These are phyloP conservation scores for Exophiala lecanii-corni DNA, from an alignment of 2,329 filamentous ascomycete species.

Conservation along the genomic window DNA sequence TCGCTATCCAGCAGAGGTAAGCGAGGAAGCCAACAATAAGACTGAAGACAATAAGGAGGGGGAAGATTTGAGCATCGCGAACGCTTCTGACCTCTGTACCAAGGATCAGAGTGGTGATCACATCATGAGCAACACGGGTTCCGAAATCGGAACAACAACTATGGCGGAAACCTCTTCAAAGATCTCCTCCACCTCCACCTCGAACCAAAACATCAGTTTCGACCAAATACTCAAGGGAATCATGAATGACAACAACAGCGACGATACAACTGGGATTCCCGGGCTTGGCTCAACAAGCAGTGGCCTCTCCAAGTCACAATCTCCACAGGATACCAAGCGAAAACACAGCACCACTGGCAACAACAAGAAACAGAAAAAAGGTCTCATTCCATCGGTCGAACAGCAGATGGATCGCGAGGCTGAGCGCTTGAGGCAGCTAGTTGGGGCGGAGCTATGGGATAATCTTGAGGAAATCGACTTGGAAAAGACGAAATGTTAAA, in stretches of 20 bases:
- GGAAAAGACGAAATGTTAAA: constrained; percentile 11
- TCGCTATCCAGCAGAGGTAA: constrained; percentile 12
- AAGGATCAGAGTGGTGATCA: no score
- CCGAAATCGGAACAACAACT: no score
- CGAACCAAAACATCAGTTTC: constrained; percentile 13
- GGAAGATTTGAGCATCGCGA: no score
- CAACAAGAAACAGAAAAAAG: constrained; percentile 1
- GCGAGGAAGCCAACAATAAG: neutral
- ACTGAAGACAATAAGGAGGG: neutral
- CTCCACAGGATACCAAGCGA: no score
- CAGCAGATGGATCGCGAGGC: constrained; percentile 11
- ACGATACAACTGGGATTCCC: no score
- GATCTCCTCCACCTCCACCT: constrained; percentile 5
- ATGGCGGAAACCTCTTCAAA: no score
- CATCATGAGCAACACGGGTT: no score
- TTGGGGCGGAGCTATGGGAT: constrained; percentile 11
- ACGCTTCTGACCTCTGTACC: no score
- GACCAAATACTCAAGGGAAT: constrained; percentile 14
- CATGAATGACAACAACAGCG: constrained; percentile 1
- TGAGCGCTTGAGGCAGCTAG: constrained; percentile 8
- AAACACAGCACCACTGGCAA: no score
- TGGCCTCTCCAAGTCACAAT: no score
- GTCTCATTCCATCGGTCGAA: neutral
- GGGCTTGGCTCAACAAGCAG: no score
- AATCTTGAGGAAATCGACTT: constrained; percentile 16